phyloP scores from a whole-genome alignment of 495 filamentous ascomycete species.

The Trichodelitschia bisporula region DNA sequence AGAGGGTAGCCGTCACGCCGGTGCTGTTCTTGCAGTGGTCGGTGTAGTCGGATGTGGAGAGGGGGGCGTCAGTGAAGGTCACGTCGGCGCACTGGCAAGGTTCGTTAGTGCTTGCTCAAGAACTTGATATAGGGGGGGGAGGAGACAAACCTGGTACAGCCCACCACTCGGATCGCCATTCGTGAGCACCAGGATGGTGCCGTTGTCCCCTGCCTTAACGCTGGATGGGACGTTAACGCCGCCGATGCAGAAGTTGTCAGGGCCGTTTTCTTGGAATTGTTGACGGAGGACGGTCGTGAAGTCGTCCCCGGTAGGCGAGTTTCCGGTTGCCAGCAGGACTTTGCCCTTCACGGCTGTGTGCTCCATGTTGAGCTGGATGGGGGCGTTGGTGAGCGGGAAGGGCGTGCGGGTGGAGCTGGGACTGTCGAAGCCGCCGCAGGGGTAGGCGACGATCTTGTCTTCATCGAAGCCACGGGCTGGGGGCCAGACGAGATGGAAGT shows the following conservation, averaged over 20 bases:
- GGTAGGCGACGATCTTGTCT: constrained; percentile 22
- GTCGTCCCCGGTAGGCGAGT: constrained; percentile 20
- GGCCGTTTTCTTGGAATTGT: constrained; percentile 23
- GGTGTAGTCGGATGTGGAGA: constrained; percentile 18
- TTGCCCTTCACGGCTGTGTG: constrained; percentile 29
- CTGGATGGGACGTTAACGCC: constrained; percentile 17
- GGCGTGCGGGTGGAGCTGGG: constrained; percentile 24
- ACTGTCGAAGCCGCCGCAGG: constrained; percentile 30
- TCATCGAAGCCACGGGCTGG: constrained; percentile 28
- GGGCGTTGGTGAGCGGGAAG: constrained; percentile 23
- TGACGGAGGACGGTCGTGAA: constrained; percentile 29
- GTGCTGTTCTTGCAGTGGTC: constrained; percentile 26
- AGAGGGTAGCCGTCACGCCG: too few relatives aligned
- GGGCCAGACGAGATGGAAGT: constrained; percentile 35
- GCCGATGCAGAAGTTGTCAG: constrained; percentile 31
- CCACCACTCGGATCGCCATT: constrained; percentile 13
- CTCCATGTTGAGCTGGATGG: constrained; percentile 27
- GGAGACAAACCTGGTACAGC: constrained; percentile 9
- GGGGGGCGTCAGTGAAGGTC: constrained; percentile 21
- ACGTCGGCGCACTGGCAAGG: constrained; percentile 41
- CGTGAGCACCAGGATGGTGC: constrained; percentile 38
- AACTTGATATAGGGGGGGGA: neutral
- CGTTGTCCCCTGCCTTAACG: constrained; percentile 26
- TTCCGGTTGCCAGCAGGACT: constrained; percentile 30
- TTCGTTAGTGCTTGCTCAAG: too few relatives aligned